phyloP scores from a whole-genome alignment of 2,329 filamentous ascomycete species.

The Nemania serpens region DNA sequence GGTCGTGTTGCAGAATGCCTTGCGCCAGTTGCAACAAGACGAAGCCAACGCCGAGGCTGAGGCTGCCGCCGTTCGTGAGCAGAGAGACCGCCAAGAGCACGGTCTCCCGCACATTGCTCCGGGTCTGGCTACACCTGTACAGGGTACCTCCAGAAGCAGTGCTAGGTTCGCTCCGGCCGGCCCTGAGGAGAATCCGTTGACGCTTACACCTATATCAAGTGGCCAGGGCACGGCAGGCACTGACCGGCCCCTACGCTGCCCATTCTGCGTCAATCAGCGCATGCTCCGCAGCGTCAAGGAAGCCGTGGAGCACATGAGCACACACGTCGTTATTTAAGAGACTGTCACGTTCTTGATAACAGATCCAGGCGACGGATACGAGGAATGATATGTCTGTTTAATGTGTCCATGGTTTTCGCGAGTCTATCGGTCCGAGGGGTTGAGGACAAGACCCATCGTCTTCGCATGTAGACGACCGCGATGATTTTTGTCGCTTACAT shows the following conservation, averaged over 20 bases:
- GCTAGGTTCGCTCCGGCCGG: conserved; percentile 37
- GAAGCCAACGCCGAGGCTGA: conserved; percentile 63
- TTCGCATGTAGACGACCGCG: neutral
- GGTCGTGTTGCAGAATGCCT: conserved; percentile 61
- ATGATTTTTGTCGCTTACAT: neutral
- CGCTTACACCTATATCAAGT: conserved; percentile 59
- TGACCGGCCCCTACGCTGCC: conserved; percentile 60
- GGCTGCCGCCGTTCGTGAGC: conserved; percentile 58
- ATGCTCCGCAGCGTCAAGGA: conserved; percentile 66
- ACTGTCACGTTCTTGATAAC: neutral
- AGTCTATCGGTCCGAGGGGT: neutral
- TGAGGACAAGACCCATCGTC: neutral
- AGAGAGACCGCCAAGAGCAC: conserved; percentile 55
- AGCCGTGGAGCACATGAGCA: conserved; percentile 66
- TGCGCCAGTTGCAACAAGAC: conserved; percentile 63
- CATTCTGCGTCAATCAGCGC: conserved; percentile 65
- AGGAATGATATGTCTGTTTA: neutral
- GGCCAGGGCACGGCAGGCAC: conserved; percentile 51
- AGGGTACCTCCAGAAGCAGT: conserved; percentile 26
- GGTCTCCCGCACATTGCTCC: conserved; percentile 42
- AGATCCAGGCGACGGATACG: neutral
- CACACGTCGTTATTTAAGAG: conserved; percentile 58
- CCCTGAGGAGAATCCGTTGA: conserved; percentile 50
- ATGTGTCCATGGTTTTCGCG: neutral
- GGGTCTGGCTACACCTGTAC: conserved; percentile 35